A percentile compares a stretch with the other conserved stretches of the same genome.
Conservation (phyloP, 495 filamentous ascomycete genomes). For the Penicillium tannophilum region DNA sequence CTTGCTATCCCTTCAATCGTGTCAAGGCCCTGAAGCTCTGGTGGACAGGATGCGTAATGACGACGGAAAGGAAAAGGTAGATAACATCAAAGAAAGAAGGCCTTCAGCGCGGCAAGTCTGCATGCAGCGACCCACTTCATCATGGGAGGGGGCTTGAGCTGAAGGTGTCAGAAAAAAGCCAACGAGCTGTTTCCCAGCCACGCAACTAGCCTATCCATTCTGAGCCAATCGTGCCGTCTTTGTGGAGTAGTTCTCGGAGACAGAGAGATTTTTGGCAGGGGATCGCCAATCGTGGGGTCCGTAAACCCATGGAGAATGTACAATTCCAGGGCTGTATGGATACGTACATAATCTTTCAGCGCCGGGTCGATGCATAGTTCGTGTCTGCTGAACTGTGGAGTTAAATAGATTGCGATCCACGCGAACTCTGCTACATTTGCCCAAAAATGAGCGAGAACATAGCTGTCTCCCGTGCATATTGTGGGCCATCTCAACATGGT, state of each 20-base stretch:
- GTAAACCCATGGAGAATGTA: not conserved
- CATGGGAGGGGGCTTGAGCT: not conserved
- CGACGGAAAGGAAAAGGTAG: not conserved
- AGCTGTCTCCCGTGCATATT: not conserved
- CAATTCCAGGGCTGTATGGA: no score
- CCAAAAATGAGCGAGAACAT: not conserved
- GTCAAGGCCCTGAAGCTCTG: not conserved
- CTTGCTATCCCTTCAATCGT: not conserved
- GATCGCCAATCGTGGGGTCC: not conserved
- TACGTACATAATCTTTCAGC: no score
- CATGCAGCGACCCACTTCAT: not conserved
- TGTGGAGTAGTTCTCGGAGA: not conserved
- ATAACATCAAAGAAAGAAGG: not conserved
- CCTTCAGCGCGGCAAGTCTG: not conserved
- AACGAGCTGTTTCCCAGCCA: not conserved
- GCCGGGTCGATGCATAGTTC: not conserved
- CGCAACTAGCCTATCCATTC: not conserved
- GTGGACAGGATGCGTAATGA: not conserved
- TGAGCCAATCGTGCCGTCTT: not conserved
- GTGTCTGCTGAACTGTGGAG: not conserved
- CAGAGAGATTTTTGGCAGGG: not conserved
- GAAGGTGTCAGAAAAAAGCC: not conserved
- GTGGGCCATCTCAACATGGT: no score
- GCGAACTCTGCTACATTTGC: not conserved
- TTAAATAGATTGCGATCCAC: not conserved